Percentiles rank a stretch among this genome's conserved stretches.
Conservation (phyloP, 1,284 basidiomycete species). For the Nidula niveotomentosa region DNA sequence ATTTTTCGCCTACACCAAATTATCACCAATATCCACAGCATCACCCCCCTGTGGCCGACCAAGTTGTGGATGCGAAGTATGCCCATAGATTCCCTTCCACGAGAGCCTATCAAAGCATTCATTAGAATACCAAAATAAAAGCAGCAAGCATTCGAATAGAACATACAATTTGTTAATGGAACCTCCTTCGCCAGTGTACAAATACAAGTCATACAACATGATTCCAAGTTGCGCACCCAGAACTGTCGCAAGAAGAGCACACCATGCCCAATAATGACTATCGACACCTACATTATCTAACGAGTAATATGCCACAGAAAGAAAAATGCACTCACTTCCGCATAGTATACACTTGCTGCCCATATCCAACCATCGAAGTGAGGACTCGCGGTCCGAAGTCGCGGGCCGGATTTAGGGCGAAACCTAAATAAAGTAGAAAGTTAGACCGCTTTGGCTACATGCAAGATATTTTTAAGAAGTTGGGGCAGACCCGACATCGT, state of each 20-base stretch:
- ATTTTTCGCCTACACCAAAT: no score
- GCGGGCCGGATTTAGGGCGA: conserved; percentile 49
- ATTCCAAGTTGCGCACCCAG: conserved; percentile 32
- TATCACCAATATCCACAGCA: no score
- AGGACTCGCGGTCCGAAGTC: conserved; percentile 50
- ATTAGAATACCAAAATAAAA: no score
- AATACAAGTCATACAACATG: conserved; percentile 32
- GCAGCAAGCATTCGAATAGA: background rate
- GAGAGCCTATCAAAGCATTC: no score
- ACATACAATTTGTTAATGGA: background rate
- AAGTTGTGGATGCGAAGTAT: no score
- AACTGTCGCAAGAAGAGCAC: conserved; percentile 35
- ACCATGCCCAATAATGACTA: conserved; percentile 52
- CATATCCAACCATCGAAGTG: conserved; percentile 46
- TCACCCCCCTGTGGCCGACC: no score
- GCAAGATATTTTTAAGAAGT: no score
- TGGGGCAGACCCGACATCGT: no score
- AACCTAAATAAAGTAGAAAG: conserved; percentile 18
- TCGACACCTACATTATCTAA: conserved; percentile 8
- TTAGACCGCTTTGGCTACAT: no score
- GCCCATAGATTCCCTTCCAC: no score
- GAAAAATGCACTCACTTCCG: conserved; percentile 16
- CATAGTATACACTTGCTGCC: conserved; percentile 27
- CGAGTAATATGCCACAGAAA: background rate
- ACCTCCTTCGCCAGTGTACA: conserved; percentile 24